phyloP scores from a whole-genome alignment of 1,284 basidiomycete genomes.

The Chiua sp. region DNA sequence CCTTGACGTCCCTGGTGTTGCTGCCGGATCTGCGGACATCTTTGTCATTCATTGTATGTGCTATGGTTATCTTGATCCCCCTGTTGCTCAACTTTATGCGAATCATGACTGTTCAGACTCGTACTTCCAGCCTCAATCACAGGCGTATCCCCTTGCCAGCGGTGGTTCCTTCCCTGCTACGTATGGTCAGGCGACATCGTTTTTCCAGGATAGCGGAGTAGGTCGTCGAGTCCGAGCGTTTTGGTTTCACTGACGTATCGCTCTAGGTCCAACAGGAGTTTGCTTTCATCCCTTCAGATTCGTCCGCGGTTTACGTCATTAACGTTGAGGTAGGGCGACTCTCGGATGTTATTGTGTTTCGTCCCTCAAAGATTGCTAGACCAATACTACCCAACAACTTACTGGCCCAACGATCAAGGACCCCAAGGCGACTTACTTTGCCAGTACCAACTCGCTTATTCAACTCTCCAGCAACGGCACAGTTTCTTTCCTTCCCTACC shows the following conservation, averaged over 20 bases:
- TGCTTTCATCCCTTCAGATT: constrained; percentile 85
- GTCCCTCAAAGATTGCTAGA: constrained; percentile 42
- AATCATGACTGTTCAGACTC: constrained; percentile 53
- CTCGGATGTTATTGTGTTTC: not conserved
- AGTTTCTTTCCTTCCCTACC: constrained; percentile 73
- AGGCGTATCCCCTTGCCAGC: constrained; percentile 58
- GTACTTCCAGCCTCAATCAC: constrained; percentile 80
- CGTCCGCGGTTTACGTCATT: constrained; percentile 78
- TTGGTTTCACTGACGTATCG: not conserved
- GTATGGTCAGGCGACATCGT: constrained; percentile 77
- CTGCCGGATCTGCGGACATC: constrained; percentile 73
- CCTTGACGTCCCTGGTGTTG: constrained; percentile 69
- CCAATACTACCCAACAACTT: constrained; percentile 78
- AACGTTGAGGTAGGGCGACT: constrained; percentile 63
- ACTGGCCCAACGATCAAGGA: constrained; percentile 74
- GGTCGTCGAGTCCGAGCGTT: constrained; percentile 24
- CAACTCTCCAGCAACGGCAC: constrained; percentile 74
- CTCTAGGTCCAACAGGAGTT: constrained; percentile 79
- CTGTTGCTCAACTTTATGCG: not conserved
- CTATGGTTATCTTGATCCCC: not conserved
- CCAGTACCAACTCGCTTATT: constrained; percentile 72
- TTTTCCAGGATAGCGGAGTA: constrained; percentile 67
- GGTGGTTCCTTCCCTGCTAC: constrained; percentile 72
- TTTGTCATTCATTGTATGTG: constrained; percentile 88
- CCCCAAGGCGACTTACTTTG: constrained; percentile 71